A percentile compares a stretch with the other conserved stretches of the same genome.
Evolutionary conservation across 2,329 filamentous ascomycete species (phyloP).

Genomic region (Rhynchosporium secalis): DNA sequence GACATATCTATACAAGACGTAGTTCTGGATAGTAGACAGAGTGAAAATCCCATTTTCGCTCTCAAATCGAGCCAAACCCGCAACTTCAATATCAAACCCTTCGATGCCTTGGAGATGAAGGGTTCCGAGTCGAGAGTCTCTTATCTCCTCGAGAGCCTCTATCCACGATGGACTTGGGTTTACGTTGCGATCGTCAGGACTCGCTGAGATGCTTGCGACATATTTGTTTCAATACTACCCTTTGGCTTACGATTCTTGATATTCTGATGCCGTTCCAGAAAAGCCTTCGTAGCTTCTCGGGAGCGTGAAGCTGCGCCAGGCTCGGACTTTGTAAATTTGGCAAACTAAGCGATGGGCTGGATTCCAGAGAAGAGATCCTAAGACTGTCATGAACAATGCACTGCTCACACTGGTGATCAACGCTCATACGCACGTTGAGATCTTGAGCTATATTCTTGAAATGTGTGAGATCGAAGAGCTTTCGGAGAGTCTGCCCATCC

Average conservation of each 20-base stretch:
- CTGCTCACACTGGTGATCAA: slow-evolving; percentile 5
- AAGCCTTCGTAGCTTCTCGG: not conserved
- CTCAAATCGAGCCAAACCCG: too few species aligned
- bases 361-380: slow-evolving; percentile 9
- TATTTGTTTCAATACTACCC: not conserved
- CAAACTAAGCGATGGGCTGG: not conserved
- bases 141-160: slow-evolving; percentile 3
- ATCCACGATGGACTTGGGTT: not conserved
- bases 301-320: slow-evolving; percentile 11
- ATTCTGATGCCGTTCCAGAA: not conserved
- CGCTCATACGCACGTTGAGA: not conserved
- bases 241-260: slow-evolving; percentile 10
- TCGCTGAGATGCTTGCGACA: not conserved
- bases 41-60: not conserved
- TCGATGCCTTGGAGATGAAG: slow-evolving; percentile 9
- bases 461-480: slow-evolving; percentile 2
- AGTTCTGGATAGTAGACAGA: slow-evolving; percentile 12
- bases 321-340: not conserved
- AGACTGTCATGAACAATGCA: slow-evolving; percentile 10
- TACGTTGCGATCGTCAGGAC: not conserved
- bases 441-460: slow-evolving; percentile 12
- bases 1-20: slow-evolving; percentile 12
- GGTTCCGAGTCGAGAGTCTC: not conserved
- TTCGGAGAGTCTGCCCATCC: slow-evolving; percentile 18
- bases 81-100: not conserved